Conservation (phyloP, 495 filamentous ascomycete species). For the Aspergillus bridgeri region DNA sequence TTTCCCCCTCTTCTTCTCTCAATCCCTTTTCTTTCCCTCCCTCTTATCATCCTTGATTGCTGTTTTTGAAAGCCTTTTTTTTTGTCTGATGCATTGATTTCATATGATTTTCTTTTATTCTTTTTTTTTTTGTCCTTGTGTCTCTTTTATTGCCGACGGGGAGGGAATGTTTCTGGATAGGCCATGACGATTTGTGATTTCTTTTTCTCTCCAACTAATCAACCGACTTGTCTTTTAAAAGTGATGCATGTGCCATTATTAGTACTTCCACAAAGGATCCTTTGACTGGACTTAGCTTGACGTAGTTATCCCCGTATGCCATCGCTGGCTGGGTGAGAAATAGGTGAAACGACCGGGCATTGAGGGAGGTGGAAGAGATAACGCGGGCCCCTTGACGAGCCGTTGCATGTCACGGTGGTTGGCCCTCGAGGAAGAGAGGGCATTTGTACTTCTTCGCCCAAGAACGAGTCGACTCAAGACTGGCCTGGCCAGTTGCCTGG, state of each 20-base stretch:
- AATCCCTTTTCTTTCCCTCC: conserved; percentile 15
- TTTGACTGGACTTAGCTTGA: conserved; percentile 23
- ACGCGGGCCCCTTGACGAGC: neutral
- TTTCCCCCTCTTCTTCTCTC: conserved; percentile 15
- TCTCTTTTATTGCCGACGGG: conserved; percentile 29
- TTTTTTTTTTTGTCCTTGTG: conserved; percentile 3
- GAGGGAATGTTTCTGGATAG: conserved; percentile 34
- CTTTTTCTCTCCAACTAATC: conserved; percentile 21
- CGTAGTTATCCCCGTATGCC: conserved; percentile 16
- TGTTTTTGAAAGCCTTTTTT: conserved; percentile 27
- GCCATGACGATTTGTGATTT: conserved; percentile 32
- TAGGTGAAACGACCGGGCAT: neutral
- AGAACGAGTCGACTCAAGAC: no score
- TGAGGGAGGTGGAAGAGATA: neutral
- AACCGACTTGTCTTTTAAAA: conserved; percentile 23
- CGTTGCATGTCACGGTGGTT: neutral
- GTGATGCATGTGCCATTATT: conserved; percentile 28
- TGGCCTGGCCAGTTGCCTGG: no score
- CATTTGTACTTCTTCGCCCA: no score
- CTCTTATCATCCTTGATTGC: conserved; percentile 17
- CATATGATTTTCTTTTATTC: conserved; percentile 35
- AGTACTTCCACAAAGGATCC: conserved; percentile 18
- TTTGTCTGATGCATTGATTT: conserved; percentile 35
- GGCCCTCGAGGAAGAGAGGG: neutral
- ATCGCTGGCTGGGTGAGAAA: neutral